phyloP scores from a whole-genome alignment of 2,329 filamentous ascomycete genomes.

The Fusarium liriodendri region DNA sequence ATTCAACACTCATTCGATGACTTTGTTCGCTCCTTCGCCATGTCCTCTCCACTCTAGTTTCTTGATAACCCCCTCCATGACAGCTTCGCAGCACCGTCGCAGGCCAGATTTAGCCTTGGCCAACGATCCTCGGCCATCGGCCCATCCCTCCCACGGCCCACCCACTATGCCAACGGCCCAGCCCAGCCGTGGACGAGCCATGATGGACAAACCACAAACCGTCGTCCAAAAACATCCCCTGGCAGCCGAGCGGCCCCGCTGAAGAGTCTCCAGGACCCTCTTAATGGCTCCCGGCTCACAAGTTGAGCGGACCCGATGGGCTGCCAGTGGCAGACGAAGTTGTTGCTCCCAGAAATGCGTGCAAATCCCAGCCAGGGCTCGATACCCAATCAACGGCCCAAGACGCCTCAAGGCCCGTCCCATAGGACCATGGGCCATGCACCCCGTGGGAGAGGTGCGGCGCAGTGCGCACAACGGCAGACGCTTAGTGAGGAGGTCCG shows the following conservation, averaged over 20 bases:
- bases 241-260: slow-evolving; percentile 33
- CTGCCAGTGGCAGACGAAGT: slow-evolving; percentile 20
- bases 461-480: slow-evolving; percentile 50
- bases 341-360: slow-evolving; percentile 29
- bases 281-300: slow-evolving; percentile 23
- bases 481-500: slow-evolving; percentile 32
- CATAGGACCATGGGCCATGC: slow-evolving; percentile 49
- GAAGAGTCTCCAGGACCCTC: slow-evolving; percentile 22
- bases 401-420: slow-evolving; percentile 35
- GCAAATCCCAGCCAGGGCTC: slow-evolving; percentile 45
- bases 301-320: slow-evolving; percentile 23
- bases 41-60: slow-evolving; percentile 17
- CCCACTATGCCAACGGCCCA: slow-evolving; percentile 37
- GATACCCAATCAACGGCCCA: slow-evolving; percentile 51
- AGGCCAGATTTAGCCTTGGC: slow-evolving; percentile 32
- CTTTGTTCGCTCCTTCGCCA: slow-evolving; percentile 13
- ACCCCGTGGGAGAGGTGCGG: slow-evolving; percentile 56
- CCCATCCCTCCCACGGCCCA: slow-evolving; percentile 42
- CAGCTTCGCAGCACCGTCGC: slow-evolving; percentile 11
- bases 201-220: slow-evolving; percentile 18
- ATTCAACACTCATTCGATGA: slow-evolving; percentile 14
- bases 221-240: slow-evolving; percentile 22
- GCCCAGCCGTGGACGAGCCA: slow-evolving; percentile 9
- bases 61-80: slow-evolving; percentile 25
- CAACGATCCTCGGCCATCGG: slow-evolving; percentile 33